Evolutionary conservation across 83 land plant genomes (phyloP), one percentile per base, ranked within the genome.

Genomic region (Diphasiastrum complanatum): DNA sequence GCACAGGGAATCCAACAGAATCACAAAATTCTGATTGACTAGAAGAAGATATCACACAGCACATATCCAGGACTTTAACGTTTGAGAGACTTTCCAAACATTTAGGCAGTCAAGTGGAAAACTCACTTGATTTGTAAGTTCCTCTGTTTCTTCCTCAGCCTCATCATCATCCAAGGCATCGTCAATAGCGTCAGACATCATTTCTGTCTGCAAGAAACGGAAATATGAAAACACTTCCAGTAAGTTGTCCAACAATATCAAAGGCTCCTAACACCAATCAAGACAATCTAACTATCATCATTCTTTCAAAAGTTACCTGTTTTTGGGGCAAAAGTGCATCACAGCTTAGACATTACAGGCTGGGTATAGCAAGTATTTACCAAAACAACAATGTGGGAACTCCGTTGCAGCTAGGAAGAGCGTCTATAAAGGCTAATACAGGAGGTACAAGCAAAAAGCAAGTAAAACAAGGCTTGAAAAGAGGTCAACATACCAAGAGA

Each of bases 101-200:
- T 45, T 31, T 29, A 37, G 33, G n/a, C 26, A 12, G 6, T 1
- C 1, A 18, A 6, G 5, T 37, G 24, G 18, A 45, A 2, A 51
- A 2, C 31, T 35, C 12, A 89, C 96, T 88, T 90, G 96, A 70
- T 90, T 85, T 11, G 96, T 90, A 23, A 90, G 85, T 65, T 90
- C 96, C 53, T 90, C 96, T 19, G 96, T 90, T 71, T 90, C 96
- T 58, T 90, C 96, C 77, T 90, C 91, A 5, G n/a, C n/a, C n/a
- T n/a, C n/a, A n/a, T n/a, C n/a, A n/a, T n/a, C n/a, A n/a, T 90
- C 91, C 65, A 90, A 63, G 1, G 85, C 83, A 66, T 90, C 96
- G 73, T 90, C 96, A 32, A 90, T 86, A 2, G 87, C 61, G 47
- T 81, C 96, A 36, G 96, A 90, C 79, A 90, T 83, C 91, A 90